Evolutionary conservation across 2,329 filamentous ascomycete genomes (phyloP), one percentile per base, ranked within the genome.

Genomic region (Zasmidium angulare): DNA sequence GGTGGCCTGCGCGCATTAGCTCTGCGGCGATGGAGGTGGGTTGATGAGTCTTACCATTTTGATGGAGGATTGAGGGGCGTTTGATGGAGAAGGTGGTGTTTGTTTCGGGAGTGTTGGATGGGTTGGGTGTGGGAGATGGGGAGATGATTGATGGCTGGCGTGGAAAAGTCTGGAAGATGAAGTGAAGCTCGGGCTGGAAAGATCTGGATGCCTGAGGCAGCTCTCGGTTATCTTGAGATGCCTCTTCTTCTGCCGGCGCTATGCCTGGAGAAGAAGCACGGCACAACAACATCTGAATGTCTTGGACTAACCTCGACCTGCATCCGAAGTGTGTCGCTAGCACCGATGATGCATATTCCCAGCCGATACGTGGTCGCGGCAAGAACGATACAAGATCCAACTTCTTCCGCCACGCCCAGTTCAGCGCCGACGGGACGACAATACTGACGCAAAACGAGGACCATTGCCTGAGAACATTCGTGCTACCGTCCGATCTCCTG

Each of bases 391-490:
- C 55, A 9, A 51, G 49, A 50, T 56, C 65, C 2, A 76, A 76
- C 57, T 76, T 76, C 65, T 81, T 79, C 69, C 81, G 78, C 62
- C 71, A 71, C 36, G 78, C 76, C 17, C 74, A 79, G 67, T 82
- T 74, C 63, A 72, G 80, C 7, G 74, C 82, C 17, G 85, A 87
- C 69, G 85, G 85, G 6, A 85, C 82, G 1, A 81, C 78, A 21
- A 68, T 87, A 22, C 69, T 88, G 59, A 82, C 84, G 1, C 79
- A 80, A 46, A 82, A 78, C 58, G 79, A 77, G 20, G 78, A 83
- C 63, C 75, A 82, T 53, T 70, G 74, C 58, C 75, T 84, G n/a
- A 77, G 81, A 65, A 81, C 80, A 0, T 85, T 82, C 67, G 76
- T 85, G 6, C 68, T 86, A 74, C 81, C 83, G 2, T 71, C 76